Conservation (phyloP, 208 protist species). For the Acanthamoeba castellanii region DNA sequence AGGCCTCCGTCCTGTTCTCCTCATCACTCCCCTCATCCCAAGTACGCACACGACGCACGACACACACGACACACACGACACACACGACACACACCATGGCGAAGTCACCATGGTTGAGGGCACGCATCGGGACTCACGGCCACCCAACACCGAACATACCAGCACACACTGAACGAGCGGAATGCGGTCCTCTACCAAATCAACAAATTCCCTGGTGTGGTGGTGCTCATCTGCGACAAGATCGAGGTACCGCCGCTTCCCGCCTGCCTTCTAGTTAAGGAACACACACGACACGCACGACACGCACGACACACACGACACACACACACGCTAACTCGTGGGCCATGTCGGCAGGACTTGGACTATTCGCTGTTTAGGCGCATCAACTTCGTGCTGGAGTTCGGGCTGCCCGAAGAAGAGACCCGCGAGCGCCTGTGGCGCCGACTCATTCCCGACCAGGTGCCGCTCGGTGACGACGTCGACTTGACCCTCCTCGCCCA, state of each 20-base stretch:
- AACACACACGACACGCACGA: no score
- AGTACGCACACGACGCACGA: background rate
- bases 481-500: conserved; percentile 8
- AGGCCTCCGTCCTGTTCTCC: conserved; percentile 75
- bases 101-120: background rate
- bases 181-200: conserved; percentile 25
- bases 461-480: conserved; percentile 40
- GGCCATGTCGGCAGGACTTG: background rate
- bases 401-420: background rate
- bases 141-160: background rate
- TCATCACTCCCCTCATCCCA: background rate
- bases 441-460: conserved; percentile 8
- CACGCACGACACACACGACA: background rate
- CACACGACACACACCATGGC: no score
- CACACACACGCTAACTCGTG: background rate
- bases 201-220: conserved; percentile 33
- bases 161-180: background rate
- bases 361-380: conserved; percentile 41
- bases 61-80: background rate
- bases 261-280: no score
- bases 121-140: background rate
- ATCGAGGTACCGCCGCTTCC: background rate
- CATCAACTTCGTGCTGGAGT: conserved; percentile 71
- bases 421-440: conserved; percentile 63
- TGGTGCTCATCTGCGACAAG: conserved; percentile 5